Conservation (phyloP, 1,284 basidiomycete species). For the Cryptococcus wingfieldii region DNA sequence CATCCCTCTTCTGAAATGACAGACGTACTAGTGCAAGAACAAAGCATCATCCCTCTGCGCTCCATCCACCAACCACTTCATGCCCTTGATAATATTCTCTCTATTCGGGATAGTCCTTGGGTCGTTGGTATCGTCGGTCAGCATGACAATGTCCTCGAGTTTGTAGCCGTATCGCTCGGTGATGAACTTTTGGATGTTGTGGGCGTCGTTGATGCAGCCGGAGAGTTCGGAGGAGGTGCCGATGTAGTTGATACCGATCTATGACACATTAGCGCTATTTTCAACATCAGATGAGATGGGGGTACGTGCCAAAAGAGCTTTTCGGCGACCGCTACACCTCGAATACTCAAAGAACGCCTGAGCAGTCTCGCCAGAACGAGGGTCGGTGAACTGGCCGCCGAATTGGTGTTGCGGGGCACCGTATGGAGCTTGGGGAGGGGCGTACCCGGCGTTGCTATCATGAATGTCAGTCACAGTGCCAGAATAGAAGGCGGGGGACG, state of each 20-base stretch:
- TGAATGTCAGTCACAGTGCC: not conserved
- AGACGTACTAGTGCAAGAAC: conserved; percentile 79
- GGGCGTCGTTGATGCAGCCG: conserved; percentile 85
- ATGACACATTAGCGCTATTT: not conserved
- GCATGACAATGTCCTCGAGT: conserved; percentile 74
- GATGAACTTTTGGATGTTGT: conserved; percentile 70
- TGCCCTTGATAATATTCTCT: conserved; percentile 77
- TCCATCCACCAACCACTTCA: conserved; percentile 82
- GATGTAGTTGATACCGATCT: conserved; percentile 65
- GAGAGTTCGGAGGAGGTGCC: conserved; percentile 60
- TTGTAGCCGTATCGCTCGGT: conserved; percentile 64
- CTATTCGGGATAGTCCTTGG: conserved; percentile 65
- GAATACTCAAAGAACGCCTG: conserved; percentile 74
- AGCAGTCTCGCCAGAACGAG: conserved; percentile 47
- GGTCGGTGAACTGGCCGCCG: conserved; percentile 43
- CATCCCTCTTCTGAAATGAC: not conserved
- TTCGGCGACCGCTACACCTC: conserved; percentile 55
- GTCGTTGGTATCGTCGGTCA: conserved; percentile 70
- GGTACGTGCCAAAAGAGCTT: conserved; percentile 33
- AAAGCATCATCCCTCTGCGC: conserved; percentile 78
- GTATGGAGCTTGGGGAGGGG: conserved; percentile 7
- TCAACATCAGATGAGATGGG: not conserved
- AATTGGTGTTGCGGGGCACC: conserved; percentile 2
- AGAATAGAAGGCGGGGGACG: not conserved
- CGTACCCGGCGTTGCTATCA: conserved; percentile 9